These are phyloP conservation scores for Rhizophagus prolifer DNA, from an alignment of 192 early-diverging fungal genomes.

Conservation along the genomic window DNA sequence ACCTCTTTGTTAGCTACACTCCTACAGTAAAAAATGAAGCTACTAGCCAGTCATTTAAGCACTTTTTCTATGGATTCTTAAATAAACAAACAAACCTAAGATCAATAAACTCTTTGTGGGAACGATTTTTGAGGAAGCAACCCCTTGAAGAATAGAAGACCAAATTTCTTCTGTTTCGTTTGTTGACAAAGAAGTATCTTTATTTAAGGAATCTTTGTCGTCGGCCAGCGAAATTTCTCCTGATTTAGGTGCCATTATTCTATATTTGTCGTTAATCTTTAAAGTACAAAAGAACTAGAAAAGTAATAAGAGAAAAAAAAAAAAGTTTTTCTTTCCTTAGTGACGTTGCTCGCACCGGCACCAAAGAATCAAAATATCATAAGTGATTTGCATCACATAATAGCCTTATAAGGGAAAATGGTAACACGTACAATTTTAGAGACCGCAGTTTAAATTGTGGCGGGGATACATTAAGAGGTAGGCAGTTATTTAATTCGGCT, in stretches of 20 bases:
- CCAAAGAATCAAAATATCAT: no score
- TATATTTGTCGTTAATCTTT: not conserved
- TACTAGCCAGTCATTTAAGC: not conserved
- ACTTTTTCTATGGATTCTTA: not conserved
- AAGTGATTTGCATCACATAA: no score
- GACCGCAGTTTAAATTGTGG: not conserved
- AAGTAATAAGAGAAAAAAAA: not conserved
- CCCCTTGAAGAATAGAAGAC: slow-evolving; percentile 75
- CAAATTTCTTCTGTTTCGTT: slow-evolving; percentile 60
- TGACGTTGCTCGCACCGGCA: not conserved
- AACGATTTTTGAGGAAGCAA: slow-evolving; percentile 71
- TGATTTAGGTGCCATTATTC: slow-evolving; percentile 9
- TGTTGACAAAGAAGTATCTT: not conserved
- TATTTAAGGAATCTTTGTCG: not conserved
- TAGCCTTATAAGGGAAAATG: no score
- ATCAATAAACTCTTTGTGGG: slow-evolving; percentile 81
- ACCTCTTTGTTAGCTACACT: not conserved
- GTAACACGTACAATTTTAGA: no score
- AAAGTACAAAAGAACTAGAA: not conserved
- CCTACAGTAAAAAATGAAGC: not conserved
- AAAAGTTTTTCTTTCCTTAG: not conserved
- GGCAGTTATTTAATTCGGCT: not conserved
- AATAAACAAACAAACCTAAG: slow-evolving; percentile 53
- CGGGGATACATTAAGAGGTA: not conserved
- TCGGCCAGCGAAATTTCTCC: not conserved